Base-by-base conservation (phyloP, 768 basidiomycete genomes). In the Tremella mesenterica region DNA sequence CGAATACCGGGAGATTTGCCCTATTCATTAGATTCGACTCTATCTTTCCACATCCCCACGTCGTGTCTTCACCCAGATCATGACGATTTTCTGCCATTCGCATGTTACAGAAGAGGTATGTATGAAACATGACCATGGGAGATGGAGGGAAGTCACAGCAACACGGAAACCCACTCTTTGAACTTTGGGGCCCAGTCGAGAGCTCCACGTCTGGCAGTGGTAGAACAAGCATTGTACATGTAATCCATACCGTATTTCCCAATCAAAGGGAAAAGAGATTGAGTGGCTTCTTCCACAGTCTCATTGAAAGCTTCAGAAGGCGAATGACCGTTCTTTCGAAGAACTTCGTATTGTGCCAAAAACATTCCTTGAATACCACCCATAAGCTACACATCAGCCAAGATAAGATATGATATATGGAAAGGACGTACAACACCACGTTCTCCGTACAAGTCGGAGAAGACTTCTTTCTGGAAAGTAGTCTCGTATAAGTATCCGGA, bases 221-320 rank as follows among this genome's bases (percentile, higher is more conserved):
- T 97, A 28, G 95, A 97, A 79, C 95, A 99, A 43, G 95, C 93
- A 72, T 86, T 85, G 82, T 85, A 96, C 92, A 97, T 96, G 82
- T 95, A 93, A 77, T 96, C 92, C 92, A 92, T 75, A 52, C 90
- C 91, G 74, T 95, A 86, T 70, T 85, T 81, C 62, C 93, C 95
- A 68, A 99, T 90, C 75, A 99, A 76, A 56, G 95, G 95, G 80
- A 88, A 96, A 59, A 99, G 83, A 33, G 90, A 93, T 73, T 99
- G 92, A 38, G 93, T 97, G n/a, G 95, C 95, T 78, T 97, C 95
- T 77, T 97, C 95, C 57, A 97, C 95, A 55, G 95, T 97, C 80
- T 99, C 95, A 76, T 99, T 97, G 83, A 99, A 97, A 36, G 63
- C 64, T 57, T 99, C 95, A 38, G 93, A 97, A 50, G 95, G 95